A percentile compares a stretch with the other conserved stretches of the same genome.
These are phyloP conservation scores for Astrephomene gubernaculifera DNA, from an alignment of 139 green algal genomes.

Conservation along the genomic window DNA sequence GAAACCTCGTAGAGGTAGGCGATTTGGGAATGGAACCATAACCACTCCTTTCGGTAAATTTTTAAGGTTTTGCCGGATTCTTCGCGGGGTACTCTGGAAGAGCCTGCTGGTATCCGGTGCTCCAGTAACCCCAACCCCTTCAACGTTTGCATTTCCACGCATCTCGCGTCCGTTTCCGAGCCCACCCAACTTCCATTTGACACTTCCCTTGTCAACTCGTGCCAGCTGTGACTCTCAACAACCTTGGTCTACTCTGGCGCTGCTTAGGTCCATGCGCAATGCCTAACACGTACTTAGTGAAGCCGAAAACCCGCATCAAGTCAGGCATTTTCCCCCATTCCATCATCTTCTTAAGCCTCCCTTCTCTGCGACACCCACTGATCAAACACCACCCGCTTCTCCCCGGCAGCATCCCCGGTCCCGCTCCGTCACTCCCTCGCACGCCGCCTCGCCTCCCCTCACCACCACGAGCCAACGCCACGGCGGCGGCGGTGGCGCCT, in stretches of 20 bases:
- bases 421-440: slow-evolving; percentile 5
- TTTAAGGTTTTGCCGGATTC: background rate
- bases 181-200: too few relatives aligned
- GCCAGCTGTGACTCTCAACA: too few relatives aligned
- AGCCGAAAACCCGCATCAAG: background rate
- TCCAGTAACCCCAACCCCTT: background rate
- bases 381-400: background rate
- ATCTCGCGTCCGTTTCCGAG: background rate
- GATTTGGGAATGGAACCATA: too few relatives aligned
- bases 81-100: background rate
- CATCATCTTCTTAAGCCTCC: background rate
- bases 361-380: background rate
- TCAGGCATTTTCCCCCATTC: too few relatives aligned
- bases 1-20: background rate
- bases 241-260: background rate
- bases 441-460: background rate
- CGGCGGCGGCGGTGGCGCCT: background rate
- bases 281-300: background rate
- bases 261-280: background rate
- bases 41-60: too few relatives aligned
- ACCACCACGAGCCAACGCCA: background rate
- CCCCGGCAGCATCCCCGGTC: background rate
- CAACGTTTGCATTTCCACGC: background rate
- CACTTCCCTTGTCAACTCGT: too few relatives aligned
- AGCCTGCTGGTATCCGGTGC: background rate